These are phyloP conservation scores for Prunus armeniaca DNA, from an alignment of 306 rosid species.

Conservation along the genomic window DNA sequence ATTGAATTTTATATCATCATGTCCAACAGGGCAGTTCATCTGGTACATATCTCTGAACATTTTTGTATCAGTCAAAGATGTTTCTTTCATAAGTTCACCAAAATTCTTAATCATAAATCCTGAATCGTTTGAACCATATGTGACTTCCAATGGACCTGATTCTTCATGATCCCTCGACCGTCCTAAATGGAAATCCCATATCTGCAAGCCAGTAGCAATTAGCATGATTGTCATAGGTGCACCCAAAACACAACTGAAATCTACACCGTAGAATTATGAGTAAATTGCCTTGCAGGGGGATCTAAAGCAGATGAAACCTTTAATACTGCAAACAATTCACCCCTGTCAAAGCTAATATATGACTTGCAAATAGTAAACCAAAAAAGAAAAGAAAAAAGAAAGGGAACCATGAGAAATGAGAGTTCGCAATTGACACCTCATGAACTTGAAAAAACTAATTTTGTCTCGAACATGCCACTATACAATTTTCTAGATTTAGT, in stretches of 20 bases:
- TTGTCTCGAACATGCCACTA: background rate
- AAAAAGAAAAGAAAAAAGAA: background rate
- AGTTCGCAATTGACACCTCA: background rate
- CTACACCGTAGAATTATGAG: too few relatives aligned
- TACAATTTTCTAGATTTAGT: background rate
- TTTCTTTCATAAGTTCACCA: constrained; percentile 43
- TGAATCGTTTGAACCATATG: constrained; percentile 32
- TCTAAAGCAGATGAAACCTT: background rate
- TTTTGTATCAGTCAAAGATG: constrained; percentile 34
- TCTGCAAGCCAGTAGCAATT: constrained; percentile 36
- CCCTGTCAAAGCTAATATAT: background rate
- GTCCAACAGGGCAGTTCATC: constrained; percentile 31
- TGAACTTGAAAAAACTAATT: background rate
- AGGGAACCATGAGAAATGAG: background rate
- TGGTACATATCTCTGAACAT: constrained; percentile 40
- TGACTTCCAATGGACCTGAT: constrained; percentile 33
- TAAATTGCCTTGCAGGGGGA: too few relatives aligned
- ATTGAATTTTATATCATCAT: constrained; percentile 36
- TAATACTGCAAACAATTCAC: background rate
- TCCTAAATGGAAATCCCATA: constrained; percentile 68
- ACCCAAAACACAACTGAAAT: background rate
- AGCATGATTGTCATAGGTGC: constrained; percentile 1
- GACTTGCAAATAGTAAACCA: background rate
- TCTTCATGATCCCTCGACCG: constrained; percentile 41
- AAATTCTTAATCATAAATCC: constrained; percentile 45